These are phyloP conservation scores for Deuterostichococcus epilithicus DNA, from an alignment of 139 green algal species.

Conservation along the genomic window DNA sequence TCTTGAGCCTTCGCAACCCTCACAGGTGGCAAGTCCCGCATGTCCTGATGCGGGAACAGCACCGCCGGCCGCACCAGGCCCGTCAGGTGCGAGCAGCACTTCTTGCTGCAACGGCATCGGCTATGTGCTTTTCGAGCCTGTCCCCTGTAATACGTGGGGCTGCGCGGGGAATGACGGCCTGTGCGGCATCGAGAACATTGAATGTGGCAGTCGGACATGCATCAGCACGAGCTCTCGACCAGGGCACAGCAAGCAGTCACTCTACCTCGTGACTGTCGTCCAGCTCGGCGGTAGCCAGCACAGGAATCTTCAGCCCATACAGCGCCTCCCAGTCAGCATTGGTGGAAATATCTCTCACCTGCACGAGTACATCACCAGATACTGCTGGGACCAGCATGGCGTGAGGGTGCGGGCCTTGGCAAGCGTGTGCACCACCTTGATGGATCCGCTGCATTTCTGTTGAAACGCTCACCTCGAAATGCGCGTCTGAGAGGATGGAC, in stretches of 20 bases:
- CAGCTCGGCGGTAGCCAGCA: not conserved
- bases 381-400: not conserved
- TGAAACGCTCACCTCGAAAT: conserved; percentile 32
- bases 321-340: not conserved
- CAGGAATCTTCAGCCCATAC: not conserved
- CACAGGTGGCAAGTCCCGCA: no score
- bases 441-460: not conserved
- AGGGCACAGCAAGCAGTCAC: not conserved
- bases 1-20: no score
- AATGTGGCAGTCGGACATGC: no score
- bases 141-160: not conserved
- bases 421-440: not conserved
- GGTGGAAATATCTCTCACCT: not conserved
- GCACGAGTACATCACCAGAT: not conserved
- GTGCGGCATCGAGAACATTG: not conserved
- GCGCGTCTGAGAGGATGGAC: conserved; percentile 20
- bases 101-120: no score
- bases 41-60: no score
- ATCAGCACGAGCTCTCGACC: not conserved
- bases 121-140: not conserved
- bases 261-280: not conserved
- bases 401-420: not conserved
- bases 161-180: not conserved
- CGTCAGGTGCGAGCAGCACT: no score
- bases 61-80: no score